These are phyloP conservation scores for Aspergillus costaricaensis DNA, from an alignment of 2,329 filamentous ascomycete genomes.

Conservation along the genomic window DNA sequence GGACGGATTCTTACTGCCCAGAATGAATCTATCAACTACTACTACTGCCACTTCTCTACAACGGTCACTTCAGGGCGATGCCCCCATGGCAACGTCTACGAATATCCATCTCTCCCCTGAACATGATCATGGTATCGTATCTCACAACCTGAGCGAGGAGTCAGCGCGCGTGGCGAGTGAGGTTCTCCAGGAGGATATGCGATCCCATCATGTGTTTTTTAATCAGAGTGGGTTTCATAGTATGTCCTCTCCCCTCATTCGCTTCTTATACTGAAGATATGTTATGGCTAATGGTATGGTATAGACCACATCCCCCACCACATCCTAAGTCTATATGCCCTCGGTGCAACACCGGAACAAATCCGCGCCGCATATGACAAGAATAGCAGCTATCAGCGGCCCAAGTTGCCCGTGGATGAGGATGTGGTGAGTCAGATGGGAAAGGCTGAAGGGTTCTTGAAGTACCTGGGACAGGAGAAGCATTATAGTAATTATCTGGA, in stretches of 20 bases:
- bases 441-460: conserved; percentile 58
- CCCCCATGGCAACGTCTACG: conserved; percentile 47
- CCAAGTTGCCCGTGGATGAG: conserved; percentile 50
- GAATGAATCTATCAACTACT: too few species aligned
- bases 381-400: conserved; percentile 69
- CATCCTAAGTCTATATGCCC: conserved; percentile 72
- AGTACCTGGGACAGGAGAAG: conserved; percentile 63
- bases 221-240: conserved; percentile 73
- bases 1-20: too few species aligned
- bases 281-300: neutral
- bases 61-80: neutral
- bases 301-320: conserved; percentile 76
- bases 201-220: conserved; percentile 76
- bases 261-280: neutral
- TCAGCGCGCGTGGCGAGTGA: conserved; percentile 65
- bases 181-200: conserved; percentile 74
- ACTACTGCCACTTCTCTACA: too few species aligned
- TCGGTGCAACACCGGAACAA: conserved; percentile 63
- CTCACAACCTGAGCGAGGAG: conserved; percentile 52
- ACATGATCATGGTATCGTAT: conserved; percentile 50
- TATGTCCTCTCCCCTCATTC: conserved; percentile 20
- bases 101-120: conserved; percentile 47
- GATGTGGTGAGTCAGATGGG: conserved; percentile 58
- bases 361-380: conserved; percentile 66
- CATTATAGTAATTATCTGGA: conserved; percentile 73